Evolutionary conservation across 441 rosid species (phyloP).

Genomic region (Croton setiger): DNA sequence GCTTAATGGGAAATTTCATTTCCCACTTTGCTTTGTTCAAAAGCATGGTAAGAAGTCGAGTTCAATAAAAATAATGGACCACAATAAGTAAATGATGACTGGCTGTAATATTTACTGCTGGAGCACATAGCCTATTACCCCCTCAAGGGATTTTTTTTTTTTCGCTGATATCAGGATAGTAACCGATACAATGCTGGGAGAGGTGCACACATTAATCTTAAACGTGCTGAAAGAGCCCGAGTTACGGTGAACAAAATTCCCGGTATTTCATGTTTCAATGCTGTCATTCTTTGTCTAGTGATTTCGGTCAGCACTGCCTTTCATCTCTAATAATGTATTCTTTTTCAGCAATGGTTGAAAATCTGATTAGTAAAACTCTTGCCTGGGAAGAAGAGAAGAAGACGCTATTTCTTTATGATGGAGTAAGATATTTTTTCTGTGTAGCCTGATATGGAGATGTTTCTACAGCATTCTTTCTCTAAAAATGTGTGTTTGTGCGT

Average conservation of each 20-base stretch:
- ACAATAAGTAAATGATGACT: slow-evolving; percentile 22
- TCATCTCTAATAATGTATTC: slow-evolving; percentile 18
- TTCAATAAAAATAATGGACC: slow-evolving; percentile 6
- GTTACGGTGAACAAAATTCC: slow-evolving; percentile 70
- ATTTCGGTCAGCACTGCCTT: slow-evolving; percentile 4
- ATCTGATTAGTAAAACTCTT: slow-evolving; percentile 52
- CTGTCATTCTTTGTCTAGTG: neutral
- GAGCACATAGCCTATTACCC: slow-evolving; percentile 10
- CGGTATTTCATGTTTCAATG: slow-evolving; percentile 35
- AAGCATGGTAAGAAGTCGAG: neutral
- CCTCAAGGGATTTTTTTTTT: slow-evolving; percentile 18
- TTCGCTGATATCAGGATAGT: slow-evolving; percentile 49
- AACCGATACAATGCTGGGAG: slow-evolving; percentile 91
- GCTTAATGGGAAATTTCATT: neutral
- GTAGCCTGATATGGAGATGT: neutral
- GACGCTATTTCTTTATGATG: slow-evolving; percentile 69
- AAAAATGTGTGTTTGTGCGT: slow-evolving; percentile 4
- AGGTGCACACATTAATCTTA: slow-evolving; percentile 83
- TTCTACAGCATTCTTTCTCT: neutral
- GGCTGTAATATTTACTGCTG: slow-evolving; percentile 1
- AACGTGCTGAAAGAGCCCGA: slow-evolving; percentile 91
- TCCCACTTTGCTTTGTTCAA: slow-evolving; percentile 1
- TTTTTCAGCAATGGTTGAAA: slow-evolving; percentile 72
- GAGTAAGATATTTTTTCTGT: slow-evolving; percentile 49
- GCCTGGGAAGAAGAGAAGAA: slow-evolving; percentile 86